Percentiles rank a stretch among this genome's conserved stretches.
phyloP scores from a whole-genome alignment of 176 grass and related monocot species.

The Aegilops tauschii region DNA sequence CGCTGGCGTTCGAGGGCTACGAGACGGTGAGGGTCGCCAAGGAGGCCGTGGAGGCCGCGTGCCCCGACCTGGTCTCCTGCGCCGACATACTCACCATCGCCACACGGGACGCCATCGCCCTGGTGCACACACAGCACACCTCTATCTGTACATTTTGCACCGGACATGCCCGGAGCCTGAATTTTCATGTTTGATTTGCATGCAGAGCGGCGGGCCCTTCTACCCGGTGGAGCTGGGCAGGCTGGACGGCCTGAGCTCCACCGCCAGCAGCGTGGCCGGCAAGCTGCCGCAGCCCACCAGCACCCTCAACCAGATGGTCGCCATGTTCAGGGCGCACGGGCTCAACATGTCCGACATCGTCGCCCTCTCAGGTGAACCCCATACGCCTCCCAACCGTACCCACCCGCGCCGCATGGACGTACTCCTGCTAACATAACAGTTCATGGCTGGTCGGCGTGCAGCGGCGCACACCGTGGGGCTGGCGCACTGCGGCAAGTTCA shows the following conservation, averaged over 20 bases:
- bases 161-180: no score
- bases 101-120: constrained; percentile 52
- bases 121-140: constrained; percentile 18
- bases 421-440: not conserved
- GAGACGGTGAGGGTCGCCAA: constrained; percentile 70
- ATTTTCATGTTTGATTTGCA: not conserved
- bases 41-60: constrained; percentile 62
- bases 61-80: constrained; percentile 66
- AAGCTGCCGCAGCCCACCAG: constrained; percentile 44
- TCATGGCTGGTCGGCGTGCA: not conserved
- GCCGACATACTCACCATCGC: constrained; percentile 85
- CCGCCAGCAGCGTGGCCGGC: constrained; percentile 41
- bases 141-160: no score
- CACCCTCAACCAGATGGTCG: constrained; percentile 41
- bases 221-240: constrained; percentile 76
- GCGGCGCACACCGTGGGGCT: constrained; percentile 70
- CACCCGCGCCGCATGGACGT: not conserved
- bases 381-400: not conserved
- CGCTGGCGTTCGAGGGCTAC: constrained; percentile 67
- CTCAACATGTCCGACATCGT: constrained; percentile 59
- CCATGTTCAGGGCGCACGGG: constrained; percentile 46
- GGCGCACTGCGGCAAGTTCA: constrained; percentile 71
- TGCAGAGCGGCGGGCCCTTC: constrained; percentile 62
- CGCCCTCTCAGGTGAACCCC: constrained; percentile 56
- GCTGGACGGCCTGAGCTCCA: constrained; percentile 67